phyloP scores from a whole-genome alignment of 2,329 filamentous ascomycete genomes.

The Fusarium xyrophilum region DNA sequence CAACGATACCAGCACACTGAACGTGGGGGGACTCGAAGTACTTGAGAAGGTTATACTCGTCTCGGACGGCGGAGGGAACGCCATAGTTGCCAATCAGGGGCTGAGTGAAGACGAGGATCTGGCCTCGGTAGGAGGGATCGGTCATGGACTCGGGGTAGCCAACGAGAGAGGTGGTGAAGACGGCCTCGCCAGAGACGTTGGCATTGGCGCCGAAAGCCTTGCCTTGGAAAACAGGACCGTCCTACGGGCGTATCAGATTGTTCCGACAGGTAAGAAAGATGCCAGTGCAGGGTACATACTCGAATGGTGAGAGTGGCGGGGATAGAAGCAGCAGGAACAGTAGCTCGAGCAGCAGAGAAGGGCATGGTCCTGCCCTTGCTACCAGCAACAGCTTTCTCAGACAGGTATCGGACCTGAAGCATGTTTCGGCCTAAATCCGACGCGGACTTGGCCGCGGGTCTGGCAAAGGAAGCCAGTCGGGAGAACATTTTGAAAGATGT shows the following conservation, averaged over 20 bases:
- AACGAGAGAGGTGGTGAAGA: conserved; percentile 97
- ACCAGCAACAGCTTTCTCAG: conserved; percentile 59
- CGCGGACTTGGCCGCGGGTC: conserved; percentile 58
- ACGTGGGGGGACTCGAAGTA: conserved; percentile 99
- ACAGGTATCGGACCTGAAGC: conserved; percentile 49
- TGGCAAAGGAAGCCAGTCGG: conserved; percentile 62
- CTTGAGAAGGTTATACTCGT: conserved; percentile 89
- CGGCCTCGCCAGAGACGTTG: conserved; percentile 97
- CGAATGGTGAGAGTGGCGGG: conserved; percentile 91
- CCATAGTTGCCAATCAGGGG: conserved; percentile 99
- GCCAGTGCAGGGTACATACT: conserved; percentile 56
- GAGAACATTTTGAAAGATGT: conserved; percentile 61
- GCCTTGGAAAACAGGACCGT: conserved; percentile 94
- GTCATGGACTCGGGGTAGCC: conserved; percentile 97
- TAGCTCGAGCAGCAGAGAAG: conserved; percentile 62
- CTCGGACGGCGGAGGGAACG: conserved; percentile 84
- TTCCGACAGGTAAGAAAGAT: no score
- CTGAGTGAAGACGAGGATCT: conserved; percentile 98
- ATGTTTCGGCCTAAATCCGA: conserved; percentile 50
- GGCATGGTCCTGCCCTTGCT: conserved; percentile 76
- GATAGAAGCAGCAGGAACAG: conserved; percentile 63
- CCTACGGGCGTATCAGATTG: conserved; percentile 55
- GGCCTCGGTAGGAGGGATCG: conserved; percentile 86
- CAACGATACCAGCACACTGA: conserved; percentile 93
- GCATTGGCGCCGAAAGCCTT: conserved; percentile 95